Evolutionary conservation across 2,329 filamentous ascomycete genomes (phyloP).

Genomic region (Leptographium galeiforme): DNA sequence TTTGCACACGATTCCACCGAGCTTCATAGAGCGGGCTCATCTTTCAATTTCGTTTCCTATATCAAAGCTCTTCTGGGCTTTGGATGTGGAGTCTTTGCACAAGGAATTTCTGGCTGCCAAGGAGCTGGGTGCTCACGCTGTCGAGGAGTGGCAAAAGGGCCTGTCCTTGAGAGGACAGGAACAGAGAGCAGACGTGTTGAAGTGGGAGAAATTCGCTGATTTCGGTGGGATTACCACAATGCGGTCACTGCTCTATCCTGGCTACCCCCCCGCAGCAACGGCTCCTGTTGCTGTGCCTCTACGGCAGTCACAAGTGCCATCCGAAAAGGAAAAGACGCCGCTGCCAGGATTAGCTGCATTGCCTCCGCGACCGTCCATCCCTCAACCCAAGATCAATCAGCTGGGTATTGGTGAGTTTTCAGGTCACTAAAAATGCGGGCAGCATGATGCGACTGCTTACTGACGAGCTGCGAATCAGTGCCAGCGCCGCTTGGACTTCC

Average conservation of each 20-base stretch:
- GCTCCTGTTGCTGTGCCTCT: not conserved
- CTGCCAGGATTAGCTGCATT: not conserved
- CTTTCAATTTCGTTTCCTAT: conserved; percentile 34
- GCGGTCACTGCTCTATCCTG: conserved; percentile 17
- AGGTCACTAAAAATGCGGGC: not conserved
- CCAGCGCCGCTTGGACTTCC: not conserved
- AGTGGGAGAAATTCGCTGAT: conserved; percentile 63
- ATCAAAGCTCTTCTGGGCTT: conserved; percentile 52
- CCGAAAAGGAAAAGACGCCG: not conserved
- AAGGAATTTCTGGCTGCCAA: conserved; percentile 50
- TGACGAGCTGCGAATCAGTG: not conserved
- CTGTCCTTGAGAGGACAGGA: conserved; percentile 50
- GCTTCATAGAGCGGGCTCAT: conserved; percentile 37
- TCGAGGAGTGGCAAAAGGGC: conserved; percentile 70
- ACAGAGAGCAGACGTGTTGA: conserved; percentile 44
- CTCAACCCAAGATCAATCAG: not conserved
- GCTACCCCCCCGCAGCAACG: conserved; percentile 6
- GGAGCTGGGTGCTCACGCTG: conserved; percentile 51
- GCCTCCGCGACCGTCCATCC: not conserved
- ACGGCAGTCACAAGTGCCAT: not conserved
- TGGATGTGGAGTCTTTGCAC: conserved; percentile 49
- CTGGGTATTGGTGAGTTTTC: not conserved
- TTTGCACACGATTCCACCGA: conserved; percentile 44
- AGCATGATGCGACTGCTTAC: not conserved
- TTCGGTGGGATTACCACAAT: conserved; percentile 28